A percentile compares a stretch with the other conserved stretches of the same genome.
Conservation (phyloP, 177 flowering plant genomes). For the Vitis hybrid region DNA sequence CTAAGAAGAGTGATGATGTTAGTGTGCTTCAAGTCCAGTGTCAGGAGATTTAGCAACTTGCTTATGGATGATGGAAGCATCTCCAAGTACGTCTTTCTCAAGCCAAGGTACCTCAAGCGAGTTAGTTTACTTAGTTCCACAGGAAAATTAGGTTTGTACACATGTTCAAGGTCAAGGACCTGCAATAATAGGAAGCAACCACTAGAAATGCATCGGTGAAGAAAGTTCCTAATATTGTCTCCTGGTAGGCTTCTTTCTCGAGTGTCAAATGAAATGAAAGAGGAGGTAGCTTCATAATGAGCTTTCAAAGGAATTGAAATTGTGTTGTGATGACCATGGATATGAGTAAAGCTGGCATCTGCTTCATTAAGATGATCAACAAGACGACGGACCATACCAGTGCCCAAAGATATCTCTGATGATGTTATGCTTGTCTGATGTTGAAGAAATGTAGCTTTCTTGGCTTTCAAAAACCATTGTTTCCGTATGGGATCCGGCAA, state of each 20-base stretch:
- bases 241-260: conserved; percentile 12
- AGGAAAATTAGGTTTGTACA: conserved; percentile 18
- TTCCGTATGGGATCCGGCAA: background rate
- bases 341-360: no score
- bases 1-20: conserved; percentile 12
- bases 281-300: no score
- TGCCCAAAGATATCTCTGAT: no score
- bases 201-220: conserved; percentile 1
- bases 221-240: conserved; percentile 6
- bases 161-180: conserved; percentile 26
- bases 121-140: background rate
- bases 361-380: no score
- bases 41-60: conserved; percentile 7
- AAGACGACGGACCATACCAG: no score
- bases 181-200: conserved; percentile 3
- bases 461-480: no score
- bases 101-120: conserved; percentile 19
- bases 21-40: conserved; percentile 25
- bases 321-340: no score
- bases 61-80: conserved; percentile 10
- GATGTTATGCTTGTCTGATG: no score
- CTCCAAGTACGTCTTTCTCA: conserved; percentile 21
- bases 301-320: no score
- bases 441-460: no score
- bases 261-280: conserved; percentile 8